Base-by-base conservation (phyloP, 148 eudicot species). In the Polygonum maritimum region DNA sequence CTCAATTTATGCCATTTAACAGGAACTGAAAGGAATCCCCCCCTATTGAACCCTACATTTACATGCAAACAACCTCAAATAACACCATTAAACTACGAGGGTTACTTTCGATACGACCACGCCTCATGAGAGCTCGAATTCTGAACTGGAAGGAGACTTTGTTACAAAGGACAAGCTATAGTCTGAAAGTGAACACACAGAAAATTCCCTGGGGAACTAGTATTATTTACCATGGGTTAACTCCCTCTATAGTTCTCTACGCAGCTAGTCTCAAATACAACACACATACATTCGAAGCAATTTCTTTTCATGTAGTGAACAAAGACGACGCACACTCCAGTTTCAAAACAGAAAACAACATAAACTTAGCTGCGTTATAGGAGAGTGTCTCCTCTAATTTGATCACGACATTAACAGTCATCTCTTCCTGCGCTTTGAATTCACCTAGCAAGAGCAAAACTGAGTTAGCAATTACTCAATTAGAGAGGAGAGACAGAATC, bases 151-250 rank as follows among this genome's bases (percentile, higher is more conserved):
- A 57, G 13, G 35, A 57, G 69, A 22, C 3, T 67, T 14, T 67
- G 19, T 14, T 14, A 67, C 44, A 15, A 35, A 38, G 10, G 21
- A 36, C 44, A 67, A 60, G 35, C 71, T 67, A 67, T 35, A 36
- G 71, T 19, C 71, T 38, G 11, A 67, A 67, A 67, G 10, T 35
- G 2, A 36, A 15, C 21, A 67, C 71, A 67, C n/a, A 38, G 16
- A 67, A 38, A 33, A 38, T 67, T 67, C 45, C 45, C 38, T 36
- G 44, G 45, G 44, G 36, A 67, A 67, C 45, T 67, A 67, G 71
- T 67, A 67, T 67, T 67, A 67, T 67, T 67, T 67, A 67, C 71
- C 71, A 67, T 36, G 71, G 44, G 44, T 36, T 67, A 67, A 67
- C 71, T 67, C 26, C 21, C 71, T 36, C 71, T 67, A 67, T 36